These are phyloP conservation scores for Eutrema japonicum DNA, from an alignment of 345 rosid genomes.

Conservation along the genomic window DNA sequence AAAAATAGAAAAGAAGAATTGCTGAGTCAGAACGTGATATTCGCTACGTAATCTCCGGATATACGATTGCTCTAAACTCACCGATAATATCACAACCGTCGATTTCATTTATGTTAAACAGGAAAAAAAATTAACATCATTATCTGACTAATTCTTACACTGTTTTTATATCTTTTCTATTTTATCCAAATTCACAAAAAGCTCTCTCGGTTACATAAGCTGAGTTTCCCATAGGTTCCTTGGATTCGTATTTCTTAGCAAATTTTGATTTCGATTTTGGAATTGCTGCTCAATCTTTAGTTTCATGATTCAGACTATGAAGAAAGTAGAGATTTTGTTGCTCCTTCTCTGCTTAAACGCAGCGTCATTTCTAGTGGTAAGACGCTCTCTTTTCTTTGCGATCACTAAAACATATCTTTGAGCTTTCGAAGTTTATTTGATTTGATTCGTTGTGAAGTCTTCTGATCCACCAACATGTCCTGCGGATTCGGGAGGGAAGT, in stretches of 20 bases:
- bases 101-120: background rate
- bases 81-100: slow-evolving; percentile 35
- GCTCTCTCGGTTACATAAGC: slow-evolving; percentile 8
- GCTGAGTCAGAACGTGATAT: slow-evolving; percentile 35
- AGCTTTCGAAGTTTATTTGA: background rate
- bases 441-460: slow-evolving; percentile 50
- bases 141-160: slow-evolving; percentile 28
- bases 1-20: background rate
- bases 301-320: slow-evolving; percentile 40
- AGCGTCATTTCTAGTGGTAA: slow-evolving; percentile 52
- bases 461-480: slow-evolving; percentile 75
- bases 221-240: background rate
- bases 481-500: slow-evolving; percentile 62
- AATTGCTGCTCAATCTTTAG: background rate
- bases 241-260: background rate
- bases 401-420: slow-evolving; percentile 11
- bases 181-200: background rate
- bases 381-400: background rate
- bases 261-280: background rate
- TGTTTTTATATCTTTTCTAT: background rate
- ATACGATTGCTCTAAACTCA: background rate
- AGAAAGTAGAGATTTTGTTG: slow-evolving; percentile 39
- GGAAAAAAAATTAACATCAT: background rate
- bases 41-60: slow-evolving; percentile 24
- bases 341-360: slow-evolving; percentile 47